A percentile compares a stretch with the other conserved stretches of the same genome.
These are phyloP conservation scores for Phyllosticta paracitricarpa DNA, from an alignment of 2,329 filamentous ascomycete genomes.

Conservation along the genomic window DNA sequence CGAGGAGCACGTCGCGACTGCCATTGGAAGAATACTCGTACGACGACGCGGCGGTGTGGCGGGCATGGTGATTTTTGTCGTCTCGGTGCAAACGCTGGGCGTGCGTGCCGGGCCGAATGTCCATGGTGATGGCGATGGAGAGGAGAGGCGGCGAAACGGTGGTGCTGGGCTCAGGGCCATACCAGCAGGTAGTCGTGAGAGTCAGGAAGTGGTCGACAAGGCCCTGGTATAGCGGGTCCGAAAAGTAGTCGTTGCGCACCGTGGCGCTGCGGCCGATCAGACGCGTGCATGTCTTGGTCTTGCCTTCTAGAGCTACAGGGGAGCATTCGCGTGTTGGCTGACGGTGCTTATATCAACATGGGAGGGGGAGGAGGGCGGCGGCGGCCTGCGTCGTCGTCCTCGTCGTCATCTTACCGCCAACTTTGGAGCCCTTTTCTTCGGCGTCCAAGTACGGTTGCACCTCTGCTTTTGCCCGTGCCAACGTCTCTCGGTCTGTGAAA, in stretches of 20 bases:
- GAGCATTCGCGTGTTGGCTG: background rate
- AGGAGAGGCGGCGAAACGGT: conserved; percentile 27
- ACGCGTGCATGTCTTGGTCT: conserved; percentile 27
- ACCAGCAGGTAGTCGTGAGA: conserved; percentile 26
- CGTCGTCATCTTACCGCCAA: conserved; percentile 14
- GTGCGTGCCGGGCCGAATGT: conserved; percentile 23
- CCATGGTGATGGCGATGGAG: conserved; percentile 30
- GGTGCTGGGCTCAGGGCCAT: conserved; percentile 19
- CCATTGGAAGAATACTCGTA: conserved; percentile 15
- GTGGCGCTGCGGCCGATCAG: conserved; percentile 27
- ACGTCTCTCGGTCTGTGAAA: conserved; percentile 19
- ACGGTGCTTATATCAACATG: background rate
- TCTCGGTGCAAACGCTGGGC: conserved; percentile 29
- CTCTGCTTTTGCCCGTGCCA: conserved; percentile 21
- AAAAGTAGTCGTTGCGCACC: conserved; percentile 28
- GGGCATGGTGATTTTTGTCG: conserved; percentile 31
- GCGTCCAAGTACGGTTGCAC: conserved; percentile 20
- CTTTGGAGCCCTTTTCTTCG: conserved; percentile 15
- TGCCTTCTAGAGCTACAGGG: conserved; percentile 21
- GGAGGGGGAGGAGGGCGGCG: background rate
- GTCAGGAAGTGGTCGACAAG: conserved; percentile 25
- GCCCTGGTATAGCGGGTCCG: conserved; percentile 12
- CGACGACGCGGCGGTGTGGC: conserved; percentile 16
- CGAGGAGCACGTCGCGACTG: conserved; percentile 27
- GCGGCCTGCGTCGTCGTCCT: background rate